phyloP scores from a whole-genome alignment of 2,329 filamentous ascomycete genomes.

The Penicillium glabrum region DNA sequence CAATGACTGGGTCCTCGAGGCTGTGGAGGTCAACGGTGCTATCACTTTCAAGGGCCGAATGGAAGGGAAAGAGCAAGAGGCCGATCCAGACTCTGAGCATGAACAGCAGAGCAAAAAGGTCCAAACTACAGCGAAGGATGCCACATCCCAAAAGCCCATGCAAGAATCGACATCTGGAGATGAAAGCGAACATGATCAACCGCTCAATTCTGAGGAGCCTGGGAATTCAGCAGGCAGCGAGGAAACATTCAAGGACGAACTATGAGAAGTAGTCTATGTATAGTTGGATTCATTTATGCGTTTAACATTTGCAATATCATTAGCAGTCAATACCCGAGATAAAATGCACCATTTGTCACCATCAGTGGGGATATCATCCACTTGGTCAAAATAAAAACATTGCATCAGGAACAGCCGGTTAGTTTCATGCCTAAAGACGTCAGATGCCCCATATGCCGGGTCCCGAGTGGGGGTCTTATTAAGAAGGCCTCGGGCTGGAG shows the following conservation, averaged over 20 bases:
- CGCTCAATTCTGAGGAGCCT: not conserved
- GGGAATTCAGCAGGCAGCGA: conserved; percentile 32
- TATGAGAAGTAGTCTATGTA: conserved; percentile 20
- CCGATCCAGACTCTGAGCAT: not conserved
- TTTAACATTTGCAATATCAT: not conserved
- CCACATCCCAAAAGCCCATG: conserved; percentile 23
- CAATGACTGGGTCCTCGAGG: conserved; percentile 76
- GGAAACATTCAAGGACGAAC: conserved; percentile 42
- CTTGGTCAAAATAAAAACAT: not conserved
- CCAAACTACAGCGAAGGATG: conserved; percentile 19
- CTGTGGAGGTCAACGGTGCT: conserved; percentile 67
- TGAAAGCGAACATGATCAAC: conserved; percentile 7
- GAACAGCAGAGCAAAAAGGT: conserved; percentile 12
- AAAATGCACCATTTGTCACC: not conserved
- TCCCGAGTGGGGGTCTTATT: conserved; percentile 15
- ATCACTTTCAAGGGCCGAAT: conserved; percentile 71
- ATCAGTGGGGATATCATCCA: not conserved
- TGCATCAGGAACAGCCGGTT: conserved; percentile 14
- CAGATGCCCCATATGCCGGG: conserved; percentile 21
- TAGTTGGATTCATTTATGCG: not conserved
- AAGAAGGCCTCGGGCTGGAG: not conserved
- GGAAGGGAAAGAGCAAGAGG: conserved; percentile 52
- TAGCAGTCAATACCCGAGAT: not conserved
- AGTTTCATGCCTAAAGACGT: conserved; percentile 25
- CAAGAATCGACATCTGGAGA: conserved; percentile 8